These are phyloP conservation scores for Globisporangium uncinulatum DNA, from an alignment of 352 stramenopile genomes.

Conservation along the genomic window DNA sequence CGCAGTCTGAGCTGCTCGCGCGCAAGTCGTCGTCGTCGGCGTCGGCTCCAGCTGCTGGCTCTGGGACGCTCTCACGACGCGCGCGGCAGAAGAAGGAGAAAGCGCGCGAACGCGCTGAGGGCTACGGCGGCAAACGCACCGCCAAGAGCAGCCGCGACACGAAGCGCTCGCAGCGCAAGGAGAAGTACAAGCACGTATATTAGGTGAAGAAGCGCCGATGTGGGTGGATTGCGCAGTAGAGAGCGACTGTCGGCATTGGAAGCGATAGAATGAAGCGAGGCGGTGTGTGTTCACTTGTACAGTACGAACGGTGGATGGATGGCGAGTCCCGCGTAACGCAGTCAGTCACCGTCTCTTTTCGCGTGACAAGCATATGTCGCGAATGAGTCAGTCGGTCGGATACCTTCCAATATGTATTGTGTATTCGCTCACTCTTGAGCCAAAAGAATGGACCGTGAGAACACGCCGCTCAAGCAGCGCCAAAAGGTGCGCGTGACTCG, in stretches of 20 bases:
- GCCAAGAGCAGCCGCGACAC: constrained; percentile 24
- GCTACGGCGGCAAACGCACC: constrained; percentile 18
- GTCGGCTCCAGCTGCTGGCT: constrained; percentile 7
- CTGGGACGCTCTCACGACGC: constrained; percentile 25
- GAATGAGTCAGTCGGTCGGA: not conserved
- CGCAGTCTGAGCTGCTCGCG: constrained; percentile 25
- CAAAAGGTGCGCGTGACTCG: constrained; percentile 38
- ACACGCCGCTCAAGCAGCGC: constrained; percentile 68
- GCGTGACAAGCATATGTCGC: no score
- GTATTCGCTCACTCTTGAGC: no score
- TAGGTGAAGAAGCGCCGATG: constrained; percentile 2
- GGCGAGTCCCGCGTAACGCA: no score
- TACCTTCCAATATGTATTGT: no score
- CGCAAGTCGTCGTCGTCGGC: constrained; percentile 5
- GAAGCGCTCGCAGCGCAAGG: constrained; percentile 46
- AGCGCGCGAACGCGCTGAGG: constrained; percentile 19
- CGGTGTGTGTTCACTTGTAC: no score
- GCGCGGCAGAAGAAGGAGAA: constrained; percentile 45
- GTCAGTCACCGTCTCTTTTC: no score
- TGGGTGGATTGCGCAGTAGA: no score
- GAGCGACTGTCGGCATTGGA: no score
- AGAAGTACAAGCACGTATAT: constrained; percentile 64
- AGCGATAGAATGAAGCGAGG: no score
- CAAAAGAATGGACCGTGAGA: constrained; percentile 57
- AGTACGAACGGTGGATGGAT: no score